Evolutionary conservation across 192 early-diverging fungal genomes (phyloP).

Genomic region (Blastocladiella britannica): DNA sequence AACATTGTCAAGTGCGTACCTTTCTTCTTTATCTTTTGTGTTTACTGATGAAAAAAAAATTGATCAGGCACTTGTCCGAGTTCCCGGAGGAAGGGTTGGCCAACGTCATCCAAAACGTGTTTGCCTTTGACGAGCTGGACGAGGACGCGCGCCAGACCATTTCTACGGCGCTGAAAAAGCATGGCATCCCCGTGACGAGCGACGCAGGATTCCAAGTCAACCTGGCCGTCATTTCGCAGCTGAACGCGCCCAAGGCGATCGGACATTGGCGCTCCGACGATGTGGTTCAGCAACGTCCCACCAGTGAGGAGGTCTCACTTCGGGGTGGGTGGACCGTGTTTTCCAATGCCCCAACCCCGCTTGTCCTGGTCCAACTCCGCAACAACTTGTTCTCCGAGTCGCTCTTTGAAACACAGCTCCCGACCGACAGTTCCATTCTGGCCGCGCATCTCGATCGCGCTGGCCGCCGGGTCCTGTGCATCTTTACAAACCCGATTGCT

Average conservation of each 20-base stretch:
- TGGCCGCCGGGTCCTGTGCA: too few relatives aligned
- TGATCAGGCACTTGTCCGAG: slow-evolving; percentile 7
- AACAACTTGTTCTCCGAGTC: not conserved
- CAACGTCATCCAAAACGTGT: slow-evolving; percentile 50
- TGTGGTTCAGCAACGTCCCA: not conserved
- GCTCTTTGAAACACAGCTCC: not conserved
- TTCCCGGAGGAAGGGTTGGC: slow-evolving; percentile 50
- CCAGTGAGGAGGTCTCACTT: not conserved
- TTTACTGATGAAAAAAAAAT: too few relatives aligned
- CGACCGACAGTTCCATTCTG: too few relatives aligned
- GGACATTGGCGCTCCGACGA: not conserved
- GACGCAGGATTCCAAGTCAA: not conserved
- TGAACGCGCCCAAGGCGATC: not conserved
- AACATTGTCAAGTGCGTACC: slow-evolving; percentile 58
- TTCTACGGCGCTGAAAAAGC: not conserved
- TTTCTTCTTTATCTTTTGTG: too few relatives aligned
- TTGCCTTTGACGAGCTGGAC: slow-evolving; percentile 65
- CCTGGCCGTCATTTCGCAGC: not conserved
- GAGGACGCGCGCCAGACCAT: slow-evolving; percentile 41
- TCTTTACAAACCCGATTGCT: slow-evolving; percentile 42
- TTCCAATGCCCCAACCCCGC: not conserved
- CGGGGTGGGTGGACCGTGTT: not conserved
- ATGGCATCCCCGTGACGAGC: not conserved
- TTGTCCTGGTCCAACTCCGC: not conserved
- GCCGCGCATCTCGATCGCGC: too few relatives aligned